Evolutionary conservation across 192 early-diverging fungal genomes (phyloP).

Genomic region (Helicostylum pulchrum): DNA sequence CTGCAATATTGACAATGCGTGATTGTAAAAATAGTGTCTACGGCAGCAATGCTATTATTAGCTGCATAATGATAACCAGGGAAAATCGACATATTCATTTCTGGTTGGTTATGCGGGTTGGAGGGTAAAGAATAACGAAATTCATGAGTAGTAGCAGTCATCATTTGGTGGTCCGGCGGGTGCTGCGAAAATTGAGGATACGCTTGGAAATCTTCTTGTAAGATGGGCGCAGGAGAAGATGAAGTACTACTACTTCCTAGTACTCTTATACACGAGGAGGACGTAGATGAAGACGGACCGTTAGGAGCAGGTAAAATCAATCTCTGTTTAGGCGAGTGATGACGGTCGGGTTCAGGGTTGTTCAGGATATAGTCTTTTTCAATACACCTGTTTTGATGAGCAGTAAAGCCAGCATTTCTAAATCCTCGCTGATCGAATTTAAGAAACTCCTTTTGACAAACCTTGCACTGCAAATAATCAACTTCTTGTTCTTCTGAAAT

Average conservation of each 20-base stretch:
- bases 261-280: neutral
- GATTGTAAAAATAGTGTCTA: too few relatives aligned
- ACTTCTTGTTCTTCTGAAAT: too few relatives aligned
- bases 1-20: constrained; percentile 6
- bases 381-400: constrained; percentile 25
- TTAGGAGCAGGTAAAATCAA: neutral
- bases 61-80: too few relatives aligned
- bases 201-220: too few relatives aligned
- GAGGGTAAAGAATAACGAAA: too few relatives aligned
- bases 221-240: too few relatives aligned
- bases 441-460: constrained; percentile 21
- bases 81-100: too few relatives aligned
- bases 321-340: neutral
- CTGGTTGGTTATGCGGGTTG: too few relatives aligned
- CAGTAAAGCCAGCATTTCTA: constrained; percentile 23
- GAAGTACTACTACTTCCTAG: too few relatives aligned
- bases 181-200: neutral
- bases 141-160: too few relatives aligned
- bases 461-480: neutral
- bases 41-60: too few relatives aligned
- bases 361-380: neutral
- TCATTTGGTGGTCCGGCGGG: neutral
- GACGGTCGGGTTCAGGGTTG: too few relatives aligned
- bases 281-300: neutral
- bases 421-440: constrained; percentile 29